Conservation (phyloP, 306 rosid species). For the Erythrophleum fordii region DNA sequence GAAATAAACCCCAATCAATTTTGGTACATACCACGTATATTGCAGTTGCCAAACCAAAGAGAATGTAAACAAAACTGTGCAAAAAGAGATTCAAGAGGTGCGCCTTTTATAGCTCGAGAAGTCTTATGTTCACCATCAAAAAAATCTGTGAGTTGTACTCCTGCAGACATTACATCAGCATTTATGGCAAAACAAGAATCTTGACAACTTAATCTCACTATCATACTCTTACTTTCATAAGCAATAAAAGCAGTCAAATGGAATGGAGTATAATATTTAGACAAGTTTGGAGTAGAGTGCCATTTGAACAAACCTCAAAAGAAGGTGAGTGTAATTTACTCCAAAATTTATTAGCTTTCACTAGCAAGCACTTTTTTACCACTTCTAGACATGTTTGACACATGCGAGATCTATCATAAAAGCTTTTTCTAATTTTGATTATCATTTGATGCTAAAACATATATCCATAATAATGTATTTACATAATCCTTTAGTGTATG, state of each 20-base stretch:
- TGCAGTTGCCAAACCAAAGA: slow-evolving; percentile 97
- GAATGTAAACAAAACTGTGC: slow-evolving; percentile 87
- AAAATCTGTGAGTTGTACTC: slow-evolving; percentile 51
- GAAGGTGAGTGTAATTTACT: neutral
- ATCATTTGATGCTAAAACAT: neutral
- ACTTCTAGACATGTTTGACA: neutral
- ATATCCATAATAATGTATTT: neutral
- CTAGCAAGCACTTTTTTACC: neutral
- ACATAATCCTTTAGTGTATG: neutral
- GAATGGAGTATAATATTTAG: slow-evolving; percentile 1
- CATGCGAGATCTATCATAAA: neutral
- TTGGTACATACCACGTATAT: slow-evolving; percentile 75
- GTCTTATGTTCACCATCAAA: slow-evolving; percentile 58
- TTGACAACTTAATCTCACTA: slow-evolving; percentile 9
- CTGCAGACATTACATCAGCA: slow-evolving; percentile 48
- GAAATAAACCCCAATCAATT: slow-evolving; percentile 40
- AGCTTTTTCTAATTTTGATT: neutral
- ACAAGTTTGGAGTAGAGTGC: neutral
- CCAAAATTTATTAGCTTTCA: neutral
- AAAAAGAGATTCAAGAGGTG: slow-evolving; percentile 81
- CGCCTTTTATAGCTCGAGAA: slow-evolving; percentile 83
- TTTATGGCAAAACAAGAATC: slow-evolving; percentile 31
- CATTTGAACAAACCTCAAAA: neutral
- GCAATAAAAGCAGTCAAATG: neutral
- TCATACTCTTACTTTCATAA: neutral